phyloP scores from a whole-genome alignment of 208 protist species.

The Crithidia sp. region DNA sequence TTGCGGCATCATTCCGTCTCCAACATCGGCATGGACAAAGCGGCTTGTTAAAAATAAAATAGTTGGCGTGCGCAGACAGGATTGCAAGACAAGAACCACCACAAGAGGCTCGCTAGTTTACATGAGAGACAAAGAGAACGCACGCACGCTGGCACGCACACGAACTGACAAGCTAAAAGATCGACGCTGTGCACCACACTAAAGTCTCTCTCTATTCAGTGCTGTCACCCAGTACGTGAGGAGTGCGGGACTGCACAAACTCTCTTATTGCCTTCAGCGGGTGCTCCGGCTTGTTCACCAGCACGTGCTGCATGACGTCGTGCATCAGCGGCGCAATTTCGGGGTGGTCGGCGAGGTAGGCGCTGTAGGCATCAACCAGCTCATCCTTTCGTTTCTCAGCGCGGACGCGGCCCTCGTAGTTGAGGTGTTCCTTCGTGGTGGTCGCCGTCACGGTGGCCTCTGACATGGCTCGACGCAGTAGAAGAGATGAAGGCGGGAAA shows the following conservation, averaged over 20 bases:
- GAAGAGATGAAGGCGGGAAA: background rate
- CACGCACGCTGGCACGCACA: no score
- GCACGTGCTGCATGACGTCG: conserved; percentile 71
- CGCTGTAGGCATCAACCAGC: conserved; percentile 35
- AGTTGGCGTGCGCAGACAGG: background rate
- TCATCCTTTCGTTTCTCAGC: conserved; percentile 70
- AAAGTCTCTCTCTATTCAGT: background rate
- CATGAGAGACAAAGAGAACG: background rate
- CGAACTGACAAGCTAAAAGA: background rate
- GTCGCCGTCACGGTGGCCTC: background rate
- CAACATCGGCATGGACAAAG: no score
- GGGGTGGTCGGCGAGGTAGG: conserved; percentile 64
- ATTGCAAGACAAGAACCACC: background rate
- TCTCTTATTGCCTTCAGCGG: conserved; percentile 66
- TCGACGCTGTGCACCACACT: background rate
- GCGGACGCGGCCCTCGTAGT: conserved; percentile 69
- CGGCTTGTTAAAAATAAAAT: background rate
- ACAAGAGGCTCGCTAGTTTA: background rate
- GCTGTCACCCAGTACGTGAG: conserved; percentile 1
- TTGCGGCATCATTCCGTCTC: no score
- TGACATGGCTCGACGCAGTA: conserved; percentile 11
- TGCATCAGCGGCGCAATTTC: conserved; percentile 67
- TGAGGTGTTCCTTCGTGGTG: conserved; percentile 63
- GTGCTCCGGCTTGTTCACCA: conserved; percentile 64
- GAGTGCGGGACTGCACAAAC: conserved; percentile 51